Evolutionary conservation across 2,329 filamentous ascomycete species (phyloP), one percentile per base, ranked within the genome.

Genomic region (Magnaporthiopsis incrustans): DNA sequence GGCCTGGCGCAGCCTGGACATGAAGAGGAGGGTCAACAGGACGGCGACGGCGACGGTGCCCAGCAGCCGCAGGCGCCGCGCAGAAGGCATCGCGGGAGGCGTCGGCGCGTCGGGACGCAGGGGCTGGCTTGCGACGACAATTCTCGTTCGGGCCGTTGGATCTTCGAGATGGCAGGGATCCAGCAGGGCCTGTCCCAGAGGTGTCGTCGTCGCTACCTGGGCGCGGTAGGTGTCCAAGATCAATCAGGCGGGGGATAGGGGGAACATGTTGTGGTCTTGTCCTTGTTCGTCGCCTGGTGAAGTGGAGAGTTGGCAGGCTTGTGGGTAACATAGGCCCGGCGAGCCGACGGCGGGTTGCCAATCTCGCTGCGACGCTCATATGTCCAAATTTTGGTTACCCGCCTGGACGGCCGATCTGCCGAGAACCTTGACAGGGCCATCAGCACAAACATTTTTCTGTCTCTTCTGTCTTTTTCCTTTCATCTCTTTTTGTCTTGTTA

Each of bases 91-190:
- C 25, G 15, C 53, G 38, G 22, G 30, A 14, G n/a, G 44, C 38
- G 44, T 67, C 18, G 64, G 66, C 65, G 66, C 64, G 69, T 82
- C 81, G 58, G 15, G 27, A 44, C n/a, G 35, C 25, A 32, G 27
- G 44, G 44, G 44, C 22, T 53, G 27, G 27, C 27, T 30, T 15
- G 15, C 38, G 38, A 22, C 15, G 38, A 15, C 38, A 22, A 15
- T 44, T 44, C 22, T 53, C 44, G 44, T 53, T 53, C 2, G 44
- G 44, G 11, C 35, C 35, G 35, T 38, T 38, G 14, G 35, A 18
- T 15, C 14, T 38, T 12, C 11, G 35, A 38, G 14, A 38, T 38
- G 44, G 44, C 22, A 4, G 44, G 38, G 44, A 18, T 4, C 44
- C 18, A 11, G 8, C 44, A n/a, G 22, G 44, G 44, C 18, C 44